Conservation (phyloP, 169 alveolate species). For the Plasmodium cynomolgi region DNA sequence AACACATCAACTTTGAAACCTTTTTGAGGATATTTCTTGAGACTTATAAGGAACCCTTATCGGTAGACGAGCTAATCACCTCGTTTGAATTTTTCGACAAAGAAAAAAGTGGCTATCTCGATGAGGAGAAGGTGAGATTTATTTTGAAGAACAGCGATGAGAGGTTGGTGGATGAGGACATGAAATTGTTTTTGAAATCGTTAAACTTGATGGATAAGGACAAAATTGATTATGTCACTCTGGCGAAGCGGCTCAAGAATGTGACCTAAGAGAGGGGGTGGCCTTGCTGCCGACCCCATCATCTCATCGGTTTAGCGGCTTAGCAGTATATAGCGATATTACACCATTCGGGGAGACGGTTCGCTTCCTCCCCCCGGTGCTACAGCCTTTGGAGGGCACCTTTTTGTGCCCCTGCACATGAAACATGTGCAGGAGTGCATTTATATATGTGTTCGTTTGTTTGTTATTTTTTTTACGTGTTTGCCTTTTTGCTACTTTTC, state of each 20-base stretch:
- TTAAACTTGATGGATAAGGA: constrained; percentile 20
- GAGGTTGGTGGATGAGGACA: constrained; percentile 36
- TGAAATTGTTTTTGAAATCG: constrained; percentile 48
- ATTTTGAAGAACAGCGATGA: constrained; percentile 56
- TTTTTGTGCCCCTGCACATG: not conserved
- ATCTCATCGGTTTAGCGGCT: not conserved
- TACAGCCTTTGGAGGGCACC: not conserved
- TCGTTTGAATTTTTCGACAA: constrained; percentile 71
- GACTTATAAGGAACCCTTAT: constrained; percentile 62
- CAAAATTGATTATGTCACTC: constrained; percentile 56
- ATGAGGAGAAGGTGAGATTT: constrained; percentile 23
- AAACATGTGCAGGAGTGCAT: not conserved
- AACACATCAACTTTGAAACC: constrained; percentile 56
- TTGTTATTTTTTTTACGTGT: not conserved
- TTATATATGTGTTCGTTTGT: not conserved
- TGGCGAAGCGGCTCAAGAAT: constrained; percentile 47
- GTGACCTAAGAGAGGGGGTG: not conserved
- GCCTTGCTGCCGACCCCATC: not conserved
- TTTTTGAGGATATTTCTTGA: constrained; percentile 57
- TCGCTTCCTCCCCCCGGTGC: not conserved
- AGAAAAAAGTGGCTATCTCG: constrained; percentile 66
- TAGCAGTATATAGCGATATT: not conserved
- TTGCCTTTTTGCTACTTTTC: not conserved
- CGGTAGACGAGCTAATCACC: constrained; percentile 33
- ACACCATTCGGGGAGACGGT: not conserved